These are phyloP conservation scores for Fusarium pilosicola DNA, from an alignment of 2,329 filamentous ascomycete species.

Conservation along the genomic window DNA sequence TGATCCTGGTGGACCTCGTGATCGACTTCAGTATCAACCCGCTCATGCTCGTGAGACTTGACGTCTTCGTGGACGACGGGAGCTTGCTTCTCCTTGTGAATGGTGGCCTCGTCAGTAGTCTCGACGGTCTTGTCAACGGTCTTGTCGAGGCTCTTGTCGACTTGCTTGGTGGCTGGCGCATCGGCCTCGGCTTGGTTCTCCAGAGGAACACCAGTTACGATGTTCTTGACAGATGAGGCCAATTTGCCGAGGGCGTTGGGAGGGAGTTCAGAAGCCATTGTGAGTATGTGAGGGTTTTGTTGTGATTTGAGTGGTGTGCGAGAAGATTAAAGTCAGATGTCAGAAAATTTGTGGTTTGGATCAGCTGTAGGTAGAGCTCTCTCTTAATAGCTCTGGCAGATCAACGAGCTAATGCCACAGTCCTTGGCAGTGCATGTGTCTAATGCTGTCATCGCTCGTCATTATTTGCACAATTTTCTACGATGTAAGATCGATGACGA, in stretches of 20 bases:
- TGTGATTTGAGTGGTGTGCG: too few species aligned
- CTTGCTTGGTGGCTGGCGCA: neutral
- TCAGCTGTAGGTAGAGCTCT: neutral
- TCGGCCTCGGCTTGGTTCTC: neutral
- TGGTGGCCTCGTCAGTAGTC: slow-evolving; percentile 7
- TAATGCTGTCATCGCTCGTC: neutral
- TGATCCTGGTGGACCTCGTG: slow-evolving; percentile 28
- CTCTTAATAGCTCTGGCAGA: neutral
- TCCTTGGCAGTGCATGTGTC: neutral
- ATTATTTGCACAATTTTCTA: neutral
- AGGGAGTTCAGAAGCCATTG: neutral
- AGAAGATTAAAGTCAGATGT: too few species aligned
- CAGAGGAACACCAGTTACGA: neutral
- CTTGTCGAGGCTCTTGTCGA: neutral
- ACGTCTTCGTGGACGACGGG: slow-evolving; percentile 22
- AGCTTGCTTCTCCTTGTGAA: slow-evolving; percentile 23
- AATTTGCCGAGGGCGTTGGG: neutral
- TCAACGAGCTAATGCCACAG: neutral
- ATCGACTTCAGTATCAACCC: slow-evolving; percentile 21
- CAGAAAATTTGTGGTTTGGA: neutral
- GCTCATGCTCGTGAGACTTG: slow-evolving; percentile 27
- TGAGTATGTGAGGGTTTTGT: neutral
- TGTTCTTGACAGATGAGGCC: neutral
- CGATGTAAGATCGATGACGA: neutral
- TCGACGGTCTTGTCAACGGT: slow-evolving; percentile 22